Base-by-base conservation (phyloP, 495 filamentous ascomycete genomes). In the Aspergillus saccharolyticus region DNA sequence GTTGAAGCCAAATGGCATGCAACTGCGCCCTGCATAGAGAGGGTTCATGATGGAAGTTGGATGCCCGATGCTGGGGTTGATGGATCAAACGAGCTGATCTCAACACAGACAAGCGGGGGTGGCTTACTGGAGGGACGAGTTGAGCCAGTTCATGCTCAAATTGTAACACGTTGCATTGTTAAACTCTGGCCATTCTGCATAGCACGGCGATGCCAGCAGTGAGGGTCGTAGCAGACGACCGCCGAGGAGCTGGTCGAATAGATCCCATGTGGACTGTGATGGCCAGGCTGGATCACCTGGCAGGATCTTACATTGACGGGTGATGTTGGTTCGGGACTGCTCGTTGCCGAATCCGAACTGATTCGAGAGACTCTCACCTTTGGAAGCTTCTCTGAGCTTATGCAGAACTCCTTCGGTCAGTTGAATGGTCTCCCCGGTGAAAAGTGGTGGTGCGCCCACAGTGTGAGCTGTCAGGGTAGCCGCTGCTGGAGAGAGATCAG, bases 131-230 rank as follows among this genome's bases (percentile, higher is more conserved):
- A 67, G 25, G 20, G 65, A 33, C 4, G 69, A 70, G 39, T 61
- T 42, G 0, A 58, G 61, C 70, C 70, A 73, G 5, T 62, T 46
- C 0, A 55, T 15, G 1, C 56, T 63, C 14, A 73, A 33, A 10
- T 42, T 44, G 1, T 53, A 58, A 62, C 81, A 84, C 50, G 68
- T 64, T 5, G 66, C 65, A 5, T 71, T 63, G 60, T 83, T 62
- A 58, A 80, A 77, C 30, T 81, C 67, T 16, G 73, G 69, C 66
- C 73, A 74, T 44, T 73, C 72, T 12, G 63, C 54, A 52, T 82
- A 85, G 68, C 83, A 85, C 12, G 74, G 67, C 9, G 80, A 78
- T 7, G 78, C 83, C 22, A 81, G 66, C 15, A 82, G 83, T 10
- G 76, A 73, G 0, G 78, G 79, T 56, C 81, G 74, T 54, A 79